Evolutionary conservation across 257 asterid species (phyloP), one percentile per base, ranked within the genome.

Genomic region (Solanum phureja): DNA sequence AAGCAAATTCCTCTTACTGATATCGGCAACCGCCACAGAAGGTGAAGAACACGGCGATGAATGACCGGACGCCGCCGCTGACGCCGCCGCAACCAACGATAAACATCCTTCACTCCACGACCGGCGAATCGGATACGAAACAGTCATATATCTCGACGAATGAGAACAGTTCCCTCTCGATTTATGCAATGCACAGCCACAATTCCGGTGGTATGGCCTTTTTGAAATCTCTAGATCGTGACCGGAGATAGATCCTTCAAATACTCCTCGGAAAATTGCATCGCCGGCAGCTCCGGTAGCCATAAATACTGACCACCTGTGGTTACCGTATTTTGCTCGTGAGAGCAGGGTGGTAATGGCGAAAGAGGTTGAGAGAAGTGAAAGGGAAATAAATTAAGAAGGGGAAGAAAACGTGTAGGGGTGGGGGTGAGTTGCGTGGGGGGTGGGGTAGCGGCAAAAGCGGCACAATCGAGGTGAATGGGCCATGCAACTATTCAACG

Each of bases 171-270:
- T 83, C 5, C 90, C 93, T 71, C 87, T 85, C 10, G 94, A 90
- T 83, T 92, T 88, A 73, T 95, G 98, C 52, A 95, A 83, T 18
- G 94, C 98, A 87, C 98, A 95, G 88, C 91, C 82, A 84, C 98
- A 95, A 86, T 93, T 93, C 13, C 91, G 88, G 84, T 95, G 98
- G 87, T 95, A 95, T 10, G 98, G 98, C 77, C 98, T 89, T 62
- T 93, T 90, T 13, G 91, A 89, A 23, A 94, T 88, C 31, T 92
- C 94, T 71, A 75, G 64, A 74, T 94, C 98, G 13, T 86, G 90
- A 46, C 91, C 89, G 89, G 96, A 92, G 79, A 95, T 88, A 86
- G 95, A 92, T 73, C 95, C 95, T 11, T 93, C 96, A 11, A 92
- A 92, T 2, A 90, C 24, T 14, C 93, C 93, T 21, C 94, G 91